These are phyloP conservation scores for Salpingoeca rosetta DNA, from an alignment of 78 protist genomes.

Conservation along the genomic window DNA sequence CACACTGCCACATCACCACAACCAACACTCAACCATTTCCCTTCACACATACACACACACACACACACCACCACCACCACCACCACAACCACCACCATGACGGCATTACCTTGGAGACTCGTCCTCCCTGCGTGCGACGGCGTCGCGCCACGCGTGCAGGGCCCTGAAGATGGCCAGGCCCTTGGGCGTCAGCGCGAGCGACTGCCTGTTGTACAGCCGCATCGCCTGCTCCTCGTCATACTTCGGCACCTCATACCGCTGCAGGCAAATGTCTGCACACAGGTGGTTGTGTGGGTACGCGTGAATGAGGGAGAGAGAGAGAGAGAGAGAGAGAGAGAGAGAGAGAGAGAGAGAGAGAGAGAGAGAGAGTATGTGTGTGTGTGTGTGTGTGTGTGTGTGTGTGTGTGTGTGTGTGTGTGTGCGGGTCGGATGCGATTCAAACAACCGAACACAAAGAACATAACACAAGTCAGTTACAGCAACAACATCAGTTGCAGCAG, in stretches of 20 bases:
- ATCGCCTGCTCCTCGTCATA: constrained; percentile 5
- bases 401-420: background rate
- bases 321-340: no score
- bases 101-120: constrained; percentile 63
- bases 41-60: no score
- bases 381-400: background rate
- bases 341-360: no score
- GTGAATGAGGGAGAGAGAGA: background rate
- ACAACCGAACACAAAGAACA: background rate
- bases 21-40: background rate
- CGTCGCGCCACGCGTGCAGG: constrained; percentile 74
- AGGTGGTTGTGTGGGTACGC: background rate
- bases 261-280: constrained; percentile 33
- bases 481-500: no score
- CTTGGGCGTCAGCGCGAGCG: background rate
- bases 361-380: no score
- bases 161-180: background rate
- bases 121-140: constrained; percentile 63
- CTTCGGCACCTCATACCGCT: constrained; percentile 51
- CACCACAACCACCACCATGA: no score
- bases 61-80: no score
- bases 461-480: no score
- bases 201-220: background rate
- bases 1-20: background rate
- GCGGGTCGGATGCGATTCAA: background rate